phyloP scores from a whole-genome alignment of 257 asterid species.

The Rauvolfia tetraphylla region DNA sequence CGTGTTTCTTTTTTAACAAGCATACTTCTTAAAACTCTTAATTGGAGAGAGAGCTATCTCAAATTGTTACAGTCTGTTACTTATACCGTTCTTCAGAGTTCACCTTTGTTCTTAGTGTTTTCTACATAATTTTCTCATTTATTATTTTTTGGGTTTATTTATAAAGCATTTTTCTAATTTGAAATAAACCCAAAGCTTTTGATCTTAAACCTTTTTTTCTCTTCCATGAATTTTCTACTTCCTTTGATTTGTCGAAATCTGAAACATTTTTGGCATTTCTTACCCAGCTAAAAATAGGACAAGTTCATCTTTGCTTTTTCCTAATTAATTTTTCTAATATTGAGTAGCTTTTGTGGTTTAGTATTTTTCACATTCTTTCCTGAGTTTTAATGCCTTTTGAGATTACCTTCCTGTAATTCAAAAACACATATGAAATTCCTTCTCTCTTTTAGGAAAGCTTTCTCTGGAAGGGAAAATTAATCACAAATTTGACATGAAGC shows the following conservation, averaged over 20 bases:
- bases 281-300: background rate
- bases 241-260: background rate
- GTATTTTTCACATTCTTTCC: background rate
- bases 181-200: background rate
- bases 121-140: background rate
- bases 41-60: background rate
- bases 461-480: conserved; percentile 80
- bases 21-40: background rate
- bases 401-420: background rate
- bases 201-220: background rate
- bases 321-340: background rate
- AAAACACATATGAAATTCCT: conserved; percentile 12
- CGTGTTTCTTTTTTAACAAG: background rate
- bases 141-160: background rate
- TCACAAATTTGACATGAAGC: conserved; percentile 84
- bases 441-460: conserved; percentile 49
- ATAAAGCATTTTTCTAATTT: conserved; percentile 1
- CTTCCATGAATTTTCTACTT: background rate
- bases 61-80: background rate
- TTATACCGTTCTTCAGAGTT: background rate
- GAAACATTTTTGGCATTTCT: background rate
- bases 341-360: background rate
- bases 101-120: background rate
- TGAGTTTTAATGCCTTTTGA: background rate
- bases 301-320: background rate